These are phyloP conservation scores for Lathyrus aphaca DNA, from an alignment of 306 rosid species.

Conservation along the genomic window DNA sequence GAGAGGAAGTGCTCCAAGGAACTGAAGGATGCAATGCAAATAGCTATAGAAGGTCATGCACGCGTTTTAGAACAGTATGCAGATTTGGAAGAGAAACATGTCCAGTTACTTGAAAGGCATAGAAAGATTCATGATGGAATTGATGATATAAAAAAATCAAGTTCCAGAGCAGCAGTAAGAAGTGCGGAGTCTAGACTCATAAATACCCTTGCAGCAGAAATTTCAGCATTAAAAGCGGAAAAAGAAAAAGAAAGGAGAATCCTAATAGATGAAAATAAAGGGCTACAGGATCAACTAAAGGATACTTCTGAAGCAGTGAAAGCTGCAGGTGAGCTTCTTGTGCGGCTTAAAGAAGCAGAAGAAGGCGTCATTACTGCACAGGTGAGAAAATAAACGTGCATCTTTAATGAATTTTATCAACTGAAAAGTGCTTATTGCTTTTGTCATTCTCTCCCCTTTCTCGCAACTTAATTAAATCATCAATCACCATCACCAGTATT, in stretches of 20 bases:
- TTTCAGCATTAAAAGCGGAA: slow-evolving; percentile 74
- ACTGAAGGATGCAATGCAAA: slow-evolving; percentile 75
- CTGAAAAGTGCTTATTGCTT: neutral
- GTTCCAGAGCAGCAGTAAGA: slow-evolving; percentile 75
- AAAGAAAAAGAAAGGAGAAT: slow-evolving; percentile 70
- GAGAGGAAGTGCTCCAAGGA: slow-evolving; percentile 80
- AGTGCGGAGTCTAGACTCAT: slow-evolving; percentile 82
- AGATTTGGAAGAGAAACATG: slow-evolving; percentile 88
- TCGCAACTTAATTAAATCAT: neutral
- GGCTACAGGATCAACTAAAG: slow-evolving; percentile 80
- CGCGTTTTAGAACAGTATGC: slow-evolving; percentile 82
- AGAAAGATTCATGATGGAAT: slow-evolving; percentile 77
- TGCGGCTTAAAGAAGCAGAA: slow-evolving; percentile 83
- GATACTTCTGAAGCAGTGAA: slow-evolving; percentile 92
- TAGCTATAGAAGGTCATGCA: slow-evolving; percentile 79
- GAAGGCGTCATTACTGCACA: slow-evolving; percentile 69
- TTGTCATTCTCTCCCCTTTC: too few species aligned
- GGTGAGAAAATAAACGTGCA: slow-evolving; percentile 51
- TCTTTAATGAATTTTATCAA: slow-evolving; percentile 21
- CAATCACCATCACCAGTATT: neutral
- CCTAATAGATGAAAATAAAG: slow-evolving; percentile 73
- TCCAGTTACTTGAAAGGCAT: slow-evolving; percentile 79
- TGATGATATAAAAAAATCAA: slow-evolving; percentile 76
- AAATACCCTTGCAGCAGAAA: slow-evolving; percentile 80
- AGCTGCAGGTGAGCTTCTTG: slow-evolving; percentile 89